These are phyloP conservation scores for Pyropia yezoensis DNA, from an alignment of 23 red algal genomes.

Conservation along the genomic window DNA sequence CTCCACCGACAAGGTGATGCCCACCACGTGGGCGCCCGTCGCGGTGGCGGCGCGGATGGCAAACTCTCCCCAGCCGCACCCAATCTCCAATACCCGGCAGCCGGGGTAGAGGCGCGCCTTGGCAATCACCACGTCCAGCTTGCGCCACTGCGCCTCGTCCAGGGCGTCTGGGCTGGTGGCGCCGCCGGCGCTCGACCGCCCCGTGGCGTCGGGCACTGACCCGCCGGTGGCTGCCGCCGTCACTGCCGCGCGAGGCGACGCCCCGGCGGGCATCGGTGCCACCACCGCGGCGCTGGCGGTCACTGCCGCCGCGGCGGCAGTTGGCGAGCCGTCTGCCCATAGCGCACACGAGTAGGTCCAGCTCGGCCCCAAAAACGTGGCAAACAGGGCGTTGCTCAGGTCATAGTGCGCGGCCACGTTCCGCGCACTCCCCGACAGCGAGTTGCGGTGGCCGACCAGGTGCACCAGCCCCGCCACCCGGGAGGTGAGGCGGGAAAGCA, in stretches of 20 bases:
- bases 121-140: constrained; percentile 62
- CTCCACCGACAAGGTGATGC: constrained; percentile 89
- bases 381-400: constrained; percentile 86
- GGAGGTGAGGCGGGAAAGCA: constrained; percentile 25
- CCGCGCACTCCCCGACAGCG: constrained; percentile 21
- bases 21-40: constrained; percentile 39
- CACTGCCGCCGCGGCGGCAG: too few species aligned
- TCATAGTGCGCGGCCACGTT: constrained; percentile 94
- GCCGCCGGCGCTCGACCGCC: too few species aligned
- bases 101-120: constrained; percentile 31
- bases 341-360: constrained; percentile 95
- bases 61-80: constrained; percentile 94
- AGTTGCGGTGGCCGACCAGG: constrained; percentile 40
- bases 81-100: constrained; percentile 80
- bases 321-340: not conserved
- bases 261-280: too few species aligned
- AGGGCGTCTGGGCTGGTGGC: not conserved
- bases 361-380: constrained; percentile 71
- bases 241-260: too few species aligned
- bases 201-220: not conserved
- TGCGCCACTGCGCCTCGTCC: constrained; percentile 71
- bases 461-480: constrained; percentile 29
- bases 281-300: too few species aligned
- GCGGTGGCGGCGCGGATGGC: constrained; percentile 57
- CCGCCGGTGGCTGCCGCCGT: too few species aligned